Conservation (phyloP, 192 early-diverging fungal species). For the Rhizoclosmatium sp. region DNA sequence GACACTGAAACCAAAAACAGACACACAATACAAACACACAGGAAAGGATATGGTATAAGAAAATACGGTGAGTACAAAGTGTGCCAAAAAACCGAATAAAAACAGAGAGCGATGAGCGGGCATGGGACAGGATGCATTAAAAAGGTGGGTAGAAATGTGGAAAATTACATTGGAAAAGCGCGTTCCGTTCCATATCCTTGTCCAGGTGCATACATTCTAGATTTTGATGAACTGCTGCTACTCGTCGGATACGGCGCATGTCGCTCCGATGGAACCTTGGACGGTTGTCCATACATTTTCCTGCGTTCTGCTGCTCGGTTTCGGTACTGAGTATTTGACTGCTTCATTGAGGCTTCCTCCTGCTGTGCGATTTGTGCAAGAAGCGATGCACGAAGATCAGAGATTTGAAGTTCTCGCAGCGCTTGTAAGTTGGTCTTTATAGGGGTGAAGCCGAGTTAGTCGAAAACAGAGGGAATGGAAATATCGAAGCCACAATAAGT, state of each 20-base stretch:
- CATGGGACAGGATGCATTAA: not conserved
- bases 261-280: slow-evolving; percentile 11
- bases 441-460: not conserved
- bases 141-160: not conserved
- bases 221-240: not conserved
- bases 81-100: not conserved
- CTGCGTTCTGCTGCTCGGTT: slow-evolving; percentile 73
- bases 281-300: slow-evolving; percentile 65
- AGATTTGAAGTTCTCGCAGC: slow-evolving; percentile 24
- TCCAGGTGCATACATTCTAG: slow-evolving; percentile 5
- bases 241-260: slow-evolving; percentile 10
- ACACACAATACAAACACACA: not conserved
- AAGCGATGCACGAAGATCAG: slow-evolving; percentile 17
- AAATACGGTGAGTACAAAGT: not conserved
- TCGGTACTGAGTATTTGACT: slow-evolving; percentile 47
- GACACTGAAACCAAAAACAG: not conserved
- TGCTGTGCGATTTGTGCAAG: slow-evolving; percentile 18
- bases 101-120: not conserved
- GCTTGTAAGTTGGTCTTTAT: slow-evolving; percentile 40
- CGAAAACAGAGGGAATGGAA: not conserved
- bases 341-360: slow-evolving; percentile 21
- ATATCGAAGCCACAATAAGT: not conserved
- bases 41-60: too few relatives aligned
- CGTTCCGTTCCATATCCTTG: slow-evolving; percentile 25
- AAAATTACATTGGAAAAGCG: slow-evolving; percentile 23